These are phyloP conservation scores for Phytophthora syringae DNA, from an alignment of 352 stramenopile genomes.

Conservation along the genomic window DNA sequence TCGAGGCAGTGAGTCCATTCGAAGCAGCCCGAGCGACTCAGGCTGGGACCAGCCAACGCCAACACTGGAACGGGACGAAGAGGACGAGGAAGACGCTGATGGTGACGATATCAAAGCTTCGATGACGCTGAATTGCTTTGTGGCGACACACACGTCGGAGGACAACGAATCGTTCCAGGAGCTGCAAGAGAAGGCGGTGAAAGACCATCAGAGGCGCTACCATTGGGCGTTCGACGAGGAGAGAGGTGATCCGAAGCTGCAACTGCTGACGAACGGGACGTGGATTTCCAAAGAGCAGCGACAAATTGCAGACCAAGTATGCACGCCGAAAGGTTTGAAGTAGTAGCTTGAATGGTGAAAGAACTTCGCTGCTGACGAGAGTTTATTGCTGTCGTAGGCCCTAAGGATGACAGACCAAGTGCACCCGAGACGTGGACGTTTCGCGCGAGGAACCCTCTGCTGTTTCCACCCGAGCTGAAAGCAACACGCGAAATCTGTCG, in stretches of 20 bases:
- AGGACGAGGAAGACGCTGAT: neutral
- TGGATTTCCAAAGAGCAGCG: slow-evolving; percentile 78
- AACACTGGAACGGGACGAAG: neutral
- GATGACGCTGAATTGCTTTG: slow-evolving; percentile 79
- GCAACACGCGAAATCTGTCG: slow-evolving; percentile 64
- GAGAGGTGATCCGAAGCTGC: slow-evolving; percentile 69
- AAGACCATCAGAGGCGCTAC: slow-evolving; percentile 71
- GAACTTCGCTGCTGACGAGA: slow-evolving; percentile 1
- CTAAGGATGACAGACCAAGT: slow-evolving; percentile 62
- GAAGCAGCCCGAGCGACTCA: slow-evolving; percentile 28
- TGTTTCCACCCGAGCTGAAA: slow-evolving; percentile 78
- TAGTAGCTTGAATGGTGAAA: neutral
- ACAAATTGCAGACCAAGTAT: slow-evolving; percentile 62
- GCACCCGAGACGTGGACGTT: slow-evolving; percentile 80
- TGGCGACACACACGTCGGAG: slow-evolving; percentile 85
- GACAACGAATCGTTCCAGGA: slow-evolving; percentile 85
- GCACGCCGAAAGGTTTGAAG: slow-evolving; percentile 55
- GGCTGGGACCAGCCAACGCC: slow-evolving; percentile 76
- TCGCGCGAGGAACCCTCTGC: slow-evolving; percentile 74
- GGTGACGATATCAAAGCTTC: slow-evolving; percentile 12
- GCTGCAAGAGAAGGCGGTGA: slow-evolving; percentile 74
- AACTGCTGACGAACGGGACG: slow-evolving; percentile 70
- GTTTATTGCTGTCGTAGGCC: slow-evolving; percentile 36
- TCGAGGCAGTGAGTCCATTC: slow-evolving; percentile 21
- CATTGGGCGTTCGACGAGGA: slow-evolving; percentile 80